Conservation (phyloP, 805 yeast species). For the Starmerella geochares region DNA sequence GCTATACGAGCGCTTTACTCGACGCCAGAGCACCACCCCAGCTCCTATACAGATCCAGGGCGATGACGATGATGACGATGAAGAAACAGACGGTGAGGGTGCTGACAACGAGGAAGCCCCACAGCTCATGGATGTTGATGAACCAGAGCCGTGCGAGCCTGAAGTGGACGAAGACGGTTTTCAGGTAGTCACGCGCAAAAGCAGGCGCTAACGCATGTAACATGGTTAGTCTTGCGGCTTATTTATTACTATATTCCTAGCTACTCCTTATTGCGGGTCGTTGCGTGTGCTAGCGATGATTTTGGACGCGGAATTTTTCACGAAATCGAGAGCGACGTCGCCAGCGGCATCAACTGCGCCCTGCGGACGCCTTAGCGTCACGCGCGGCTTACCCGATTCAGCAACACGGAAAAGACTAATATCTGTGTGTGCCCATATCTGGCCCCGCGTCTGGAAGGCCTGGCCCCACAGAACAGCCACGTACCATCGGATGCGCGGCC, state of each 20-base stretch:
- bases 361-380: constrained; percentile 34
- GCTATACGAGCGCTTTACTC: constrained; percentile 46
- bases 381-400: constrained; percentile 21
- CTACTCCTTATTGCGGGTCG: background rate
- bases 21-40: constrained; percentile 38
- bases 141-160: constrained; percentile 41
- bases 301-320: constrained; percentile 36
- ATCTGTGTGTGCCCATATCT: constrained; percentile 43
- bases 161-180: constrained; percentile 90
- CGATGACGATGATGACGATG: constrained; percentile 36
- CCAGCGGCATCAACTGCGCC: constrained; percentile 44
- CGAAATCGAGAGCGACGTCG: constrained; percentile 27
- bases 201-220: background rate
- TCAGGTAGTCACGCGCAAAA: constrained; percentile 50
- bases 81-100: constrained; percentile 36
- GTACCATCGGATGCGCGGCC: constrained; percentile 65
- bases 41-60: constrained; percentile 44
- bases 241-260: background rate
- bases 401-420: constrained; percentile 44
- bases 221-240: background rate
- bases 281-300: constrained; percentile 23
- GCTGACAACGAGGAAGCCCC: constrained; percentile 31
- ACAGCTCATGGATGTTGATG: constrained; percentile 34
- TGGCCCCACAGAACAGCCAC: constrained; percentile 52
- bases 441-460: constrained; percentile 33